A percentile compares a stretch with the other conserved stretches of the same genome.
Evolutionary conservation across 768 basidiomycete genomes (phyloP).

Genomic region (Hortiboletus campestris): DNA sequence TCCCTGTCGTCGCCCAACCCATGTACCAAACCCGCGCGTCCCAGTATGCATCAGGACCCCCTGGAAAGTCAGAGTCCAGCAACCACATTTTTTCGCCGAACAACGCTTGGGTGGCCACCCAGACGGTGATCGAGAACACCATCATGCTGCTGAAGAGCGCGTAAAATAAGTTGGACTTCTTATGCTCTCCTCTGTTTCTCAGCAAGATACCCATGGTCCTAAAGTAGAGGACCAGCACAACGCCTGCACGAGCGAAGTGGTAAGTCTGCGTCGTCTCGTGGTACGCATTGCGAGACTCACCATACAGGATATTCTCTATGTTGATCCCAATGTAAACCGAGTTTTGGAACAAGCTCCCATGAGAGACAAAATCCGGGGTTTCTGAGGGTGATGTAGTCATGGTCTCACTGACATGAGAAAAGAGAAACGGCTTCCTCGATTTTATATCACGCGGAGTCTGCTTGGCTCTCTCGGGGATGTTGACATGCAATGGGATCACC

Average conservation of each 20-base stretch:
- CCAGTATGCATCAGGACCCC: conserved; percentile 35
- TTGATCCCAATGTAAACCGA: conserved; percentile 15
- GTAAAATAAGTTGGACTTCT: conserved; percentile 17
- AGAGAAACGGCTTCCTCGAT: background rate
- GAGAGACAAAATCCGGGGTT: background rate
- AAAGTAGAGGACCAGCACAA: conserved; percentile 25
- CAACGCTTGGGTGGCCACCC: conserved; percentile 17
- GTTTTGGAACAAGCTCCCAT: conserved; percentile 9
- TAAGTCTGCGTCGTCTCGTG: background rate
- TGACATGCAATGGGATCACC: too few species aligned
- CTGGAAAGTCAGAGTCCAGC: conserved; percentile 30
- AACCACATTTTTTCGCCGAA: conserved; percentile 39
- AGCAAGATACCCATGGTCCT: conserved; percentile 16
- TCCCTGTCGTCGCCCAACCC: conserved; percentile 24
- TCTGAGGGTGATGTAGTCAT: background rate
- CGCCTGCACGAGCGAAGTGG: conserved; percentile 8
- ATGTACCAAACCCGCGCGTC: conserved; percentile 24
- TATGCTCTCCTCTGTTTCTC: background rate
- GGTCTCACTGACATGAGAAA: background rate
- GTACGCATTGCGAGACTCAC: conserved; percentile 3
- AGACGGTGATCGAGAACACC: conserved; percentile 31
- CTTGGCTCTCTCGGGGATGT: background rate
- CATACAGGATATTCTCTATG: conserved; percentile 23
- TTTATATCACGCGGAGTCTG: conserved; percentile 6
- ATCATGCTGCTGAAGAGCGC: conserved; percentile 25